Evolutionary conservation across 371 early-diverging fungal species (phyloP).

Genomic region (Paraphysoderma sedebokerense): DNA sequence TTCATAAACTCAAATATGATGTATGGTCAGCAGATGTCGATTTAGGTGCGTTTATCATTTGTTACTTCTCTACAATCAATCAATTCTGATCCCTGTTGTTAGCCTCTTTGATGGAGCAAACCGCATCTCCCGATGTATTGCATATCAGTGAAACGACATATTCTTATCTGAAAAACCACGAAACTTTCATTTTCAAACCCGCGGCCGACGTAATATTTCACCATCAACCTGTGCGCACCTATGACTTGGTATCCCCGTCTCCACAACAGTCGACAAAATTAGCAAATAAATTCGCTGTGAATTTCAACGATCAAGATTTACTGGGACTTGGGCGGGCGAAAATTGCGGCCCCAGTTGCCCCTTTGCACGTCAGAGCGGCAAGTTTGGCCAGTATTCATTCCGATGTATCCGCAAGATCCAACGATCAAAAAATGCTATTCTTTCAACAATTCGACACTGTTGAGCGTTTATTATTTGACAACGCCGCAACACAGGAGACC

Average conservation of each 20-base stretch:
- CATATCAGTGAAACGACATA: not conserved
- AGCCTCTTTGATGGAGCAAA: not conserved
- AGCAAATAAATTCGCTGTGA: too few relatives aligned
- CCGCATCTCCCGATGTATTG: not conserved
- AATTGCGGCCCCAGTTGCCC: not conserved
- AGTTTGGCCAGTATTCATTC: not conserved
- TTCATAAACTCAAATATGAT: conserved; percentile 2
- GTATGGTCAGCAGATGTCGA: conserved; percentile 5
- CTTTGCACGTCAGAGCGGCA: not conserved
- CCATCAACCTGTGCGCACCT: too few relatives aligned
- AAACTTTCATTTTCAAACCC: not conserved
- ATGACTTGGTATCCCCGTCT: too few relatives aligned
- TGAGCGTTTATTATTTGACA: not conserved
- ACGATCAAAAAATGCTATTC: not conserved
- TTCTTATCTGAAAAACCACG: not conserved
- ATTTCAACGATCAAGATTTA: not conserved
- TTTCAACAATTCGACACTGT: not conserved
- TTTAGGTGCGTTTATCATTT: conserved; percentile 1
- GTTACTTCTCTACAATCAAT: too few relatives aligned
- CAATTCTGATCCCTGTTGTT: too few relatives aligned
- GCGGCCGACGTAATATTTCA: not conserved
- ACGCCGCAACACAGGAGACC: not conserved
- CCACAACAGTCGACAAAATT: too few relatives aligned
- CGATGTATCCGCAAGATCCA: not conserved
- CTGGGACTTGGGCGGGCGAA: not conserved